A percentile compares a stretch with the other conserved stretches of the same genome.
phyloP scores from a whole-genome alignment of 2,329 filamentous ascomycete genomes.

The Cladosporium velox region DNA sequence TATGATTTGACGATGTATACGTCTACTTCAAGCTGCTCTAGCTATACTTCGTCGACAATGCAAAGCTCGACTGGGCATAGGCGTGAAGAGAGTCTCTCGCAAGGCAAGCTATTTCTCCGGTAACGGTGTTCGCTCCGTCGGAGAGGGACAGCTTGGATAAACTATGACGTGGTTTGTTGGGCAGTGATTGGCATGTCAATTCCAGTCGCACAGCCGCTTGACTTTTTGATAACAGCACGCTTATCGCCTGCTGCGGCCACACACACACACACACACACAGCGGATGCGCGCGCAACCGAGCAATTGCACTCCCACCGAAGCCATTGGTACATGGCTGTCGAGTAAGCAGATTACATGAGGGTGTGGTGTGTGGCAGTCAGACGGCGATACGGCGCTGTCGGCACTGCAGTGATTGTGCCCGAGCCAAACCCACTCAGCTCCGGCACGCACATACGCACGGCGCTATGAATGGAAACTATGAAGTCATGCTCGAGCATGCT shows the following conservation, averaged over 20 bases:
- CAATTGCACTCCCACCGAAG: background rate
- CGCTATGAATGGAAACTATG: conserved; percentile 12
- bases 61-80: background rate
- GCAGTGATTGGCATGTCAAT: conserved; percentile 5
- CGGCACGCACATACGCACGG: background rate
- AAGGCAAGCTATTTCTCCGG: background rate
- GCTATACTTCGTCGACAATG: no score
- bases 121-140: background rate
- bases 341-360: background rate
- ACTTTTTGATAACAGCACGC: background rate
- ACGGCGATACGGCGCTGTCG: background rate
- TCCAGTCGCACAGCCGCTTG: background rate
- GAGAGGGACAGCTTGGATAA: background rate
- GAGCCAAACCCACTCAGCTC: background rate
- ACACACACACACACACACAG: background rate
- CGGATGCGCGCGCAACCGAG: background rate
- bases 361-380: background rate
- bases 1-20: background rate
- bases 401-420: background rate
- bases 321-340: background rate
- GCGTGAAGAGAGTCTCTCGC: background rate
- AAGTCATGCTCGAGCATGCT: conserved; percentile 10
- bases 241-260: background rate
- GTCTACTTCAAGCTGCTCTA: background rate
- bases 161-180: background rate